Conservation (phyloP, 2,329 filamentous ascomycete species). For the Fusarium coffeatum region DNA sequence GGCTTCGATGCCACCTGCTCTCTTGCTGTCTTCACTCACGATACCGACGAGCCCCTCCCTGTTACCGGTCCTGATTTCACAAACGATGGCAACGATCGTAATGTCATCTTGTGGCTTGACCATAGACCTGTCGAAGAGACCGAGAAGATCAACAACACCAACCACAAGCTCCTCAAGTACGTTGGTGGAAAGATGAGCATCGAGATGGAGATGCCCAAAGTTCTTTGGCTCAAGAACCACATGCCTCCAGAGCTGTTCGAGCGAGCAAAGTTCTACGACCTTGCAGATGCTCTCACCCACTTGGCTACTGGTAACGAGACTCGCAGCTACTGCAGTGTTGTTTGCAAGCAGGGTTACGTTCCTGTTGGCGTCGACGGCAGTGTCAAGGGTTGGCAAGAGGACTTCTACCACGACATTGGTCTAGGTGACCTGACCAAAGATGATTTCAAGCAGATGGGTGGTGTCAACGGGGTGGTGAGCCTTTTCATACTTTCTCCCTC, state of each 20-base stretch:
- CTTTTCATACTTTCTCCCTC: slow-evolving; percentile 45
- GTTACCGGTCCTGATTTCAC: slow-evolving; percentile 87
- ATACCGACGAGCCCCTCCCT: slow-evolving; percentile 90
- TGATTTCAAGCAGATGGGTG: slow-evolving; percentile 92
- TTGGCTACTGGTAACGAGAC: slow-evolving; percentile 93
- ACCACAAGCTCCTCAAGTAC: slow-evolving; percentile 93
- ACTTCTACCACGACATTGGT: slow-evolving; percentile 89
- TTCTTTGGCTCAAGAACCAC: slow-evolving; percentile 97
- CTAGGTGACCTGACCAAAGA: slow-evolving; percentile 86
- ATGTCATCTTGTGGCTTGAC: slow-evolving; percentile 97
- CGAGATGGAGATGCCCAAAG: slow-evolving; percentile 99
- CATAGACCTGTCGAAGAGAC: slow-evolving; percentile 93
- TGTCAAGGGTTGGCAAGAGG: slow-evolving; percentile 97
- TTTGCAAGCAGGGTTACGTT: slow-evolving; percentile 97
- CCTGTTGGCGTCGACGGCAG: slow-evolving; percentile 97
- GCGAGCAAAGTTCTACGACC: slow-evolving; percentile 96
- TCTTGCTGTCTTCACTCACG: slow-evolving; percentile 86
- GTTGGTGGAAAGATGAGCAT: slow-evolving; percentile 99
- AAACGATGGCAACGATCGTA: slow-evolving; percentile 84
- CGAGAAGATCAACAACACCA: slow-evolving; percentile 90
- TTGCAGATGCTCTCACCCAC: slow-evolving; percentile 92
- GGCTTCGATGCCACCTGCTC: slow-evolving; percentile 99
- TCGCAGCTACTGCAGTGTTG: slow-evolving; percentile 92
- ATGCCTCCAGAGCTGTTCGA: slow-evolving; percentile 93
- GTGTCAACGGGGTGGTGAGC: slow-evolving; percentile 92